Conservation (phyloP, 345 rosid genomes). For the Luvunga scandens region DNA sequence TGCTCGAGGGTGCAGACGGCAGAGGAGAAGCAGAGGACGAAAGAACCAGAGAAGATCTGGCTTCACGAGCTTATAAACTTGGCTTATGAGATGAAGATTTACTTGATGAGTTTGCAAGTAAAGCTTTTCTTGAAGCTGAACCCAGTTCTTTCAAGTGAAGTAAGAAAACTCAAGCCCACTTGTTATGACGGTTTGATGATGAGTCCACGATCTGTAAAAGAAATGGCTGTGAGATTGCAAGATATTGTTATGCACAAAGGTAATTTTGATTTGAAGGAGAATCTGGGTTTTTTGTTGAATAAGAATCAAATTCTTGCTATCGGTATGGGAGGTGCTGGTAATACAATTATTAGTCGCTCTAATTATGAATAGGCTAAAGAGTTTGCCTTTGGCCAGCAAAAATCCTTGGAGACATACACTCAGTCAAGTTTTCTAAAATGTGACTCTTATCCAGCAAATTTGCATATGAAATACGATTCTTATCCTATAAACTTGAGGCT, state of each 20-base stretch:
- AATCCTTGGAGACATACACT: not conserved
- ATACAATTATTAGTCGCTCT: conserved; percentile 15
- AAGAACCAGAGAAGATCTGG: conserved; percentile 6
- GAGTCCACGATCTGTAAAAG: not conserved
- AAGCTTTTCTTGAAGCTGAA: not conserved
- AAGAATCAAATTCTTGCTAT: conserved; percentile 6
- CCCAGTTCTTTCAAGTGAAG: not conserved
- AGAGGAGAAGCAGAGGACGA: conserved; percentile 16
- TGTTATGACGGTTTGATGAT: not conserved
- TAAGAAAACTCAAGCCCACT: not conserved
- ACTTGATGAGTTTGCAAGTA: conserved; percentile 17
- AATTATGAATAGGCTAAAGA: not conserved
- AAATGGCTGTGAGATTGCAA: not conserved
- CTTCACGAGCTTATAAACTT: conserved; percentile 13
- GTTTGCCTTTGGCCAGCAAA: not conserved
- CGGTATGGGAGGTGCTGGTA: conserved; percentile 28
- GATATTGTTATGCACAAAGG: not conserved
- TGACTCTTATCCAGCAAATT: no score
- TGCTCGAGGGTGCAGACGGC: conserved; percentile 18
- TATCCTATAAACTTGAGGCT: no score
- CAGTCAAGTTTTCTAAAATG: no score
- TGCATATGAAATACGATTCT: no score
- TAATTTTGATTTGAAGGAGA: not conserved
- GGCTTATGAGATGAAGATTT: conserved; percentile 19
- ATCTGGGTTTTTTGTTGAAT: not conserved